phyloP scores from a whole-genome alignment of 164 flowering plant species.

The Kingdonia uniflora region DNA sequence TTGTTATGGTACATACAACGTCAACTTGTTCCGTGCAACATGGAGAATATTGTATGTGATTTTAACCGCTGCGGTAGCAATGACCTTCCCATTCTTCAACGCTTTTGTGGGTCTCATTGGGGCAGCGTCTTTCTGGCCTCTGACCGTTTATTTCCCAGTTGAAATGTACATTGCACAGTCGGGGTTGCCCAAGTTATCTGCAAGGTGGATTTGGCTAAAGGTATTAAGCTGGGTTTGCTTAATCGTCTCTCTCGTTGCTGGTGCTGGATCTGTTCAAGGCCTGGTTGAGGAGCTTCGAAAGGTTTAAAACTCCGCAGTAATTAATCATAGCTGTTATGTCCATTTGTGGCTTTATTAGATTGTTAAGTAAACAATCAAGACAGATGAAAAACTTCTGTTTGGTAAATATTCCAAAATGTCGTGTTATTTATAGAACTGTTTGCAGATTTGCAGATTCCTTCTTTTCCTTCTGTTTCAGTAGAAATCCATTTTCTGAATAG shows the following conservation, averaged over 20 bases:
- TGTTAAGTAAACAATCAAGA: too few species aligned
- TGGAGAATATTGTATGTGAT: conserved; percentile 54
- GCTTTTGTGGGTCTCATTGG: conserved; percentile 62
- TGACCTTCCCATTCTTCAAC: conserved; percentile 75
- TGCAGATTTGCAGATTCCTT: too few species aligned
- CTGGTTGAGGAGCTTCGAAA: too few species aligned
- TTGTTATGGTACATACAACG: conserved; percentile 22
- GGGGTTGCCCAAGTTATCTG: conserved; percentile 49
- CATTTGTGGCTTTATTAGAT: too few species aligned
- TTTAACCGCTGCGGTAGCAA: conserved; percentile 45
- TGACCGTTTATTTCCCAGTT: conserved; percentile 65
- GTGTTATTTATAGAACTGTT: too few species aligned
- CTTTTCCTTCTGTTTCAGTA: too few species aligned
- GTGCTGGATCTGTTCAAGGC: background rate
- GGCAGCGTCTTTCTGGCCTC: conserved; percentile 69
- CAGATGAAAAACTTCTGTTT: too few species aligned
- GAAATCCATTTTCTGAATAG: too few species aligned
- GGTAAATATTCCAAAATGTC: too few species aligned
- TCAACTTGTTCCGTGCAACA: conserved; percentile 47
- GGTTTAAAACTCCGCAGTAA: too few species aligned
- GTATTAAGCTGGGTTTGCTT: conserved; percentile 48
- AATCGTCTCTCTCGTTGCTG: conserved; percentile 45
- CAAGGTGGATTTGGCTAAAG: conserved; percentile 51
- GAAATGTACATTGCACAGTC: conserved; percentile 64
- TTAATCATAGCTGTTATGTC: too few species aligned